Percentiles rank a stretch among this genome's conserved stretches.
Conservation (phyloP, 1,139 yeast genomes). For the Magnusiomyces sp. region DNA sequence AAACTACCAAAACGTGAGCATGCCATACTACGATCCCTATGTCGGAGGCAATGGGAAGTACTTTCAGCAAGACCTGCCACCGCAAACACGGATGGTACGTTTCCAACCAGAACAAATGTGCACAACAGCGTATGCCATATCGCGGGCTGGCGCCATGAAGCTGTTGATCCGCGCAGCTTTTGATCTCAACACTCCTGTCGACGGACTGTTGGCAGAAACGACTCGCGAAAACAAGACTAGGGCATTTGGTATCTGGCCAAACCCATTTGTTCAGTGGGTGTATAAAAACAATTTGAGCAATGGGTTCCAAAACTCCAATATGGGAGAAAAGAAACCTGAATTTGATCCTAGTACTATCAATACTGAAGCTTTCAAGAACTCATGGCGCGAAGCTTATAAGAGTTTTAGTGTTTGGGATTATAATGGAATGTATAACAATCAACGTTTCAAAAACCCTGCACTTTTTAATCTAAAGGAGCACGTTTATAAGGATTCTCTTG, state of each 20-base stretch:
- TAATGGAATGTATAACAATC: background rate
- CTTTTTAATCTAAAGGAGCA: background rate
- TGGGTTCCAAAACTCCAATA: background rate
- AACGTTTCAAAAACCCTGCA: background rate
- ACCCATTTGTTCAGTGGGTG: background rate
- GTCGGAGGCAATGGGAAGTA: background rate
- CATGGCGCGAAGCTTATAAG: background rate
- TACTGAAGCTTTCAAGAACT: background rate
- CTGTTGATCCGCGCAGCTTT: slow-evolving; percentile 15
- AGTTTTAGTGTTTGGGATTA: slow-evolving; percentile 2
- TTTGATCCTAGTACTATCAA: too few relatives aligned
- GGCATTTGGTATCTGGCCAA: background rate
- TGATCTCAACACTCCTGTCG: slow-evolving; percentile 17
- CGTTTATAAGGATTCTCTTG: background rate
- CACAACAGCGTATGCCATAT: slow-evolving; percentile 19
- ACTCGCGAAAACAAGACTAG: background rate
- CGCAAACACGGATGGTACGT: background rate
- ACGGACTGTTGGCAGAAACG: slow-evolving; percentile 15
- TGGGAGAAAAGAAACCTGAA: too few relatives aligned
- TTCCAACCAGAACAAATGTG: slow-evolving; percentile 11
- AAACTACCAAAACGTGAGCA: background rate
- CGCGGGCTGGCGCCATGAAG: slow-evolving; percentile 17
- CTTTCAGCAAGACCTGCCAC: background rate
- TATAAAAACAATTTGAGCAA: background rate
- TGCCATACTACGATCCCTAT: slow-evolving; percentile 2